Evolutionary conservation across 345 rosid genomes (phyloP).

Genomic region (Turnera subulata): DNA sequence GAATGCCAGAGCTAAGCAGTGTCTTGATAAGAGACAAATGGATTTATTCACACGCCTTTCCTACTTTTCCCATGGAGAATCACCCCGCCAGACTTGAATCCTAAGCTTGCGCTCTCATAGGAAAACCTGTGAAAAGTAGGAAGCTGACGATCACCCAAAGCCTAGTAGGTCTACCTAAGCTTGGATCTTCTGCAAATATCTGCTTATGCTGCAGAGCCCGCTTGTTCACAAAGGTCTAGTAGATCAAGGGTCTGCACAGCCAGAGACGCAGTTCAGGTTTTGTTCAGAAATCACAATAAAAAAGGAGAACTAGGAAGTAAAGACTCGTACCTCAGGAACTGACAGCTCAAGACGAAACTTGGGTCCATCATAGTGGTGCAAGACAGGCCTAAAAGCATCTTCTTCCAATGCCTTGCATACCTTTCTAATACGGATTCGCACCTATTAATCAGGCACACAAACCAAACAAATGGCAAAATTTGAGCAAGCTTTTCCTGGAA

Average conservation of each 20-base stretch:
- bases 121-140: constrained; percentile 31
- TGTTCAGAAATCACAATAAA: not conserved
- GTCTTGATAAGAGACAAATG: constrained; percentile 35
- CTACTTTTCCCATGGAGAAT: constrained; percentile 20
- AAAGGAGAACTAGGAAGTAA: not conserved
- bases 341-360: constrained; percentile 95
- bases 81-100: constrained; percentile 28
- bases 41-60: constrained; percentile 32
- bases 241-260: constrained; percentile 76
- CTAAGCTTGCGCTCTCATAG: constrained; percentile 51
- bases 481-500: not conserved
- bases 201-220: constrained; percentile 60
- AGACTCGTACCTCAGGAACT: constrained; percentile 77
- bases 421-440: constrained; percentile 76
- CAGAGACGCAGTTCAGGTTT: constrained; percentile 1
- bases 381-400: constrained; percentile 91
- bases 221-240: constrained; percentile 88
- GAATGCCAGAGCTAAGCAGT: constrained; percentile 15
- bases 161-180: constrained; percentile 21
- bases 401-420: constrained; percentile 96
- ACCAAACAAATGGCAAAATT: not conserved
- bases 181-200: too few species aligned
- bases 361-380: constrained; percentile 98
- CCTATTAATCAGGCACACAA: constrained; percentile 35
- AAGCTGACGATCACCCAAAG: constrained; percentile 23